These are phyloP conservation scores for Naegleria gruberi DNA, from an alignment of 208 protist species.

Conservation along the genomic window DNA sequence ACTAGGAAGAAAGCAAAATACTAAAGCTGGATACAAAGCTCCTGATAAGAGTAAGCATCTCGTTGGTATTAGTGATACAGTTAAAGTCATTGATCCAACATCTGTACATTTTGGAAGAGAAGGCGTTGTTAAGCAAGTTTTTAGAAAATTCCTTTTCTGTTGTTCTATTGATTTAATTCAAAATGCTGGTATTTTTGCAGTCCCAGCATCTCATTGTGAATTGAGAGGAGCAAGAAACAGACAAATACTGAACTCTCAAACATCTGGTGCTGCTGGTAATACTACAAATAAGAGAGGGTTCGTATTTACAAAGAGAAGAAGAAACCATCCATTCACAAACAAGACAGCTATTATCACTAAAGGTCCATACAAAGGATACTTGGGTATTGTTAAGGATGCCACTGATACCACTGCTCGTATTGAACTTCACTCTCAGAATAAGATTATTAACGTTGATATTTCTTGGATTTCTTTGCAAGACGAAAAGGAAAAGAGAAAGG, in stretches of 20 bases:
- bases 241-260: not conserved
- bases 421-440: constrained; percentile 40
- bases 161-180: constrained; percentile 44
- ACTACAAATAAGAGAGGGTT: not conserved
- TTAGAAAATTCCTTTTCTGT: constrained; percentile 42
- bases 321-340: constrained; percentile 12
- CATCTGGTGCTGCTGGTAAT: not conserved
- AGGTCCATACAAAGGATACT: constrained; percentile 38
- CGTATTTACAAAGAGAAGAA: not conserved
- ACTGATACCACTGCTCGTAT: constrained; percentile 37
- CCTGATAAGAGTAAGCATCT: constrained; percentile 37
- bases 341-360: constrained; percentile 28
- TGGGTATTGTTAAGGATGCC: constrained; percentile 39
- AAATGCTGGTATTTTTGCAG: constrained; percentile 50
- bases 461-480: not conserved
- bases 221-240: not conserved
- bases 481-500: not conserved
- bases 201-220: not conserved
- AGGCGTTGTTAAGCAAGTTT: constrained; percentile 49
- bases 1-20: constrained; percentile 39
- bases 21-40: not conserved
- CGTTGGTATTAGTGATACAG: constrained; percentile 33
- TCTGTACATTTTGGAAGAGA: constrained; percentile 25
- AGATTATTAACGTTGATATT: constrained; percentile 32
- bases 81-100: constrained; percentile 29